Evolutionary conservation across 2,329 filamentous ascomycete genomes (phyloP), one percentile per base, ranked within the genome.

Genomic region (Fusarium oxysporum): DNA sequence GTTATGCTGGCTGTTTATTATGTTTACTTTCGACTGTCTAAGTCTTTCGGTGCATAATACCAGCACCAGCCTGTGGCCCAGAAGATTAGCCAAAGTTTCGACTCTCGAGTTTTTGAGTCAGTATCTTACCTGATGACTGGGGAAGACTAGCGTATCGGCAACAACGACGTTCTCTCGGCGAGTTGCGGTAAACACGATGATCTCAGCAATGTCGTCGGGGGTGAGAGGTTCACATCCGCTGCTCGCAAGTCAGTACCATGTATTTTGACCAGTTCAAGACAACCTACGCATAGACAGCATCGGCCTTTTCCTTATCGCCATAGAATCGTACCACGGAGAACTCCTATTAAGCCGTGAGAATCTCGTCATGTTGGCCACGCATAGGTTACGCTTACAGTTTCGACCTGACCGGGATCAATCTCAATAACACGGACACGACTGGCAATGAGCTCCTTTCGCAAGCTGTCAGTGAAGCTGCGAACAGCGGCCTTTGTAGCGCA

Each of bases 401-500:
- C 94, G 51, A 97, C 95, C 84, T 97, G 95, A 32, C 95, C 95
- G 0, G 95, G 95, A 78, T 97, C 95, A 78, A 98, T 88, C 82
- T 94, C 93, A 71, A 97, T 97, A 69, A 97, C 87, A 62, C 95
- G 86, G 70, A 97, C 93, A 62, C 93, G 87, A 23, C 92, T 93
- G 11, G 92, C 87, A 75, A 98, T 92, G 67, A 97, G 87, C 84
- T 98, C 95, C 81, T 91, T 93, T 75, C 95, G 88, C 80, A 98
- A 83, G 16, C 92, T 88, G 63, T 97, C 94, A 1, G 93, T 95
- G 83, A 97, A 97, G 74, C 88, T 92, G 76, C 92, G 90, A 62
- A 97, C 92, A 3, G 95, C 95, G 25, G 95, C 94, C 84, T 98
- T 98, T 67, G 93, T 95, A 2, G 95, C 94, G 82, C 95, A 97